Base-by-base conservation (phyloP, 768 basidiomycete genomes). In the Suillus clintonianus region DNA sequence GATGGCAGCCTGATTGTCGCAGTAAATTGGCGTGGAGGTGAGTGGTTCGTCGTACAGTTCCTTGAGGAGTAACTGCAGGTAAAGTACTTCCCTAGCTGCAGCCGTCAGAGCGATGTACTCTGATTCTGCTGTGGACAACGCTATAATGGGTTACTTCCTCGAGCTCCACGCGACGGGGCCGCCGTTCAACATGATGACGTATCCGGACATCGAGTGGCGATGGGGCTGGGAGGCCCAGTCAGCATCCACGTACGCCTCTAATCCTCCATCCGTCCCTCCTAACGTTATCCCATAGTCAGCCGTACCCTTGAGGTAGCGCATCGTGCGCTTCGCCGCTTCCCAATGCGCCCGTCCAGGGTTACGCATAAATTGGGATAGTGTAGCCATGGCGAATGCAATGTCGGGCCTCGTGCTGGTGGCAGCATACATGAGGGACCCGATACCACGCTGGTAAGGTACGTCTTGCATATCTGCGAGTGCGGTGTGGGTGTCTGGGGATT, bases 391-490 rank as follows among this genome's bases (percentile, higher is more conserved):
- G 51, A 69, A 78, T 0, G 70, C 59, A 24, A 80, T 79, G 48
- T 80, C 77, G 1, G 78, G 80, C 6, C 67, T 65, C 0, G 78
- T 79, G 24, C 69, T 69, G 24, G 78, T 63, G 0, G 75, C 65
- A 0, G 68, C 59, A 61, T 80, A 79, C 71, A 76, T 77, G 4
- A 80, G 69, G 0, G 71, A 67, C 0, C 79, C 74, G 24, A 80
- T 63, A 11, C 67, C 71, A 19, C 71, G 64, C 10, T 69, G 61
- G 55, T 80, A 80, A 0, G 66, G 76, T 19, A 71, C 53, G 13
- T 71, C 66, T 1, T 58, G 54, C 70, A 76, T 76, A 1, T 50
- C 43, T 0, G 68, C 65, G 14, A 64, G 53, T 9, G 73, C 70
- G n/a, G 63, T 58, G 11, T 67, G 68, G 27, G 43, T 45, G 4